Conservation (phyloP, 192 early-diverging fungal species). For the Entomortierella chlamydospora region DNA sequence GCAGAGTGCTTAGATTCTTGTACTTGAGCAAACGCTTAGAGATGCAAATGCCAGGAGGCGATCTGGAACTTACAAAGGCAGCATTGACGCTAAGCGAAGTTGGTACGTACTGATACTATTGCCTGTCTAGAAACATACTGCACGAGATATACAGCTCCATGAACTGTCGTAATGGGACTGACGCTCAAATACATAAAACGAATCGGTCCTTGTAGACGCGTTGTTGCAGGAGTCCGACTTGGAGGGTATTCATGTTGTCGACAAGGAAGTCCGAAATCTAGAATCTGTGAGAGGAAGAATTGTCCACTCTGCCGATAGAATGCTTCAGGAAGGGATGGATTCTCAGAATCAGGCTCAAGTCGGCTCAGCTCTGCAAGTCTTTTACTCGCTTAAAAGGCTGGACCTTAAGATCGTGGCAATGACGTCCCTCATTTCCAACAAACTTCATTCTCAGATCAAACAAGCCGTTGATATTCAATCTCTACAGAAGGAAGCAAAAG, state of each 20-base stretch:
- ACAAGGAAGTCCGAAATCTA: slow-evolving; percentile 63
- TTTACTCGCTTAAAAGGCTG: slow-evolving; percentile 64
- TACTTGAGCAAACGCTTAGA: slow-evolving; percentile 69
- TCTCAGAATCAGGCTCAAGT: slow-evolving; percentile 62
- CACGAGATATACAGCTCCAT: too few relatives aligned
- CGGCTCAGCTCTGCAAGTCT: slow-evolving; percentile 63
- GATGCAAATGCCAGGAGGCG: slow-evolving; percentile 59
- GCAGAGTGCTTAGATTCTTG: slow-evolving; percentile 71
- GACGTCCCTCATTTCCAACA: slow-evolving; percentile 50
- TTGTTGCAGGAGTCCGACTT: slow-evolving; percentile 71
- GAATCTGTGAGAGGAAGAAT: slow-evolving; percentile 57
- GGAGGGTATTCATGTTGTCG: slow-evolving; percentile 73
- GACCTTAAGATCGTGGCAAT: slow-evolving; percentile 54
- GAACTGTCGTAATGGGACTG: too few relatives aligned
- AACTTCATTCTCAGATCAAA: slow-evolving; percentile 58
- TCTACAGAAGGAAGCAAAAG: slow-evolving; percentile 64
- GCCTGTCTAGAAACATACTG: too few relatives aligned
- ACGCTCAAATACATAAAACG: too few relatives aligned
- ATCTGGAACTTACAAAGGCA: slow-evolving; percentile 60
- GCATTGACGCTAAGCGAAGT: slow-evolving; percentile 71
- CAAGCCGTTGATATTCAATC: slow-evolving; percentile 61
- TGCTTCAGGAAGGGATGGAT: slow-evolving; percentile 63
- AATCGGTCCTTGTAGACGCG: slow-evolving; percentile 42
- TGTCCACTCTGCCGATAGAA: slow-evolving; percentile 58
- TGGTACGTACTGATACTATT: slow-evolving; percentile 60